phyloP scores from a whole-genome alignment of 768 basidiomycete genomes.

The Leccinum boreale region DNA sequence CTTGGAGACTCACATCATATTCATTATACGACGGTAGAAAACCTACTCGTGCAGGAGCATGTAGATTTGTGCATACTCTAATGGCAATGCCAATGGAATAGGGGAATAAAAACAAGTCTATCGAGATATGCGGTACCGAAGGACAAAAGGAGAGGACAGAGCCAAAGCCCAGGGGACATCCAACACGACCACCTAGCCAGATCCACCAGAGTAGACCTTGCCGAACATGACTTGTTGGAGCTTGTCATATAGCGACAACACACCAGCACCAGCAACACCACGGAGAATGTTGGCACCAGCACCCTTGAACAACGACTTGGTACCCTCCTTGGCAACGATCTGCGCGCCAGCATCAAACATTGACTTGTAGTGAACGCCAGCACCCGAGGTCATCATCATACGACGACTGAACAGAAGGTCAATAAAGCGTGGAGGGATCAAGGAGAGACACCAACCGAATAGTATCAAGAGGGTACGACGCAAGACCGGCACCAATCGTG shows the following conservation, averaged over 20 bases:
- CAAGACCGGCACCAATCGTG: slow-evolving; percentile 98
- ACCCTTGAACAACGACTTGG: slow-evolving; percentile 97
- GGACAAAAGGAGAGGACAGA: slow-evolving; percentile 30
- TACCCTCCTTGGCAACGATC: slow-evolving; percentile 94
- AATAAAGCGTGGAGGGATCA: background rate
- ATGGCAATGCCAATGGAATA: slow-evolving; percentile 20
- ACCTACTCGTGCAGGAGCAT: slow-evolving; percentile 25
- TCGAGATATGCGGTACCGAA: slow-evolving; percentile 22
- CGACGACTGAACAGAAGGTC: slow-evolving; percentile 73
- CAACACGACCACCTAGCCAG: slow-evolving; percentile 20
- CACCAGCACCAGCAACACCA: slow-evolving; percentile 99
- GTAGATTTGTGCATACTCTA: slow-evolving; percentile 19
- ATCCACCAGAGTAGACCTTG: slow-evolving; percentile 98
- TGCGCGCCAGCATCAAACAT: slow-evolving; percentile 97
- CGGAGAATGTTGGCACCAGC: slow-evolving; percentile 95
- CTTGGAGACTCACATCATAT: slow-evolving; percentile 9
- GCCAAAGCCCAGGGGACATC: slow-evolving; percentile 26
- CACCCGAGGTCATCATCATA: slow-evolving; percentile 99
- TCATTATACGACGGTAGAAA: slow-evolving; percentile 12
- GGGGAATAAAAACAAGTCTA: slow-evolving; percentile 35
- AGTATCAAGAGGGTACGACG: slow-evolving; percentile 92
- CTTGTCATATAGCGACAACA: slow-evolving; percentile 98
- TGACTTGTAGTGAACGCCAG: slow-evolving; percentile 94
- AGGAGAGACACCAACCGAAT: slow-evolving; percentile 53
- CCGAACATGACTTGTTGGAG: slow-evolving; percentile 94